Base-by-base conservation (phyloP, 139 green algal species). In the Ettlia oleoabundans region DNA sequence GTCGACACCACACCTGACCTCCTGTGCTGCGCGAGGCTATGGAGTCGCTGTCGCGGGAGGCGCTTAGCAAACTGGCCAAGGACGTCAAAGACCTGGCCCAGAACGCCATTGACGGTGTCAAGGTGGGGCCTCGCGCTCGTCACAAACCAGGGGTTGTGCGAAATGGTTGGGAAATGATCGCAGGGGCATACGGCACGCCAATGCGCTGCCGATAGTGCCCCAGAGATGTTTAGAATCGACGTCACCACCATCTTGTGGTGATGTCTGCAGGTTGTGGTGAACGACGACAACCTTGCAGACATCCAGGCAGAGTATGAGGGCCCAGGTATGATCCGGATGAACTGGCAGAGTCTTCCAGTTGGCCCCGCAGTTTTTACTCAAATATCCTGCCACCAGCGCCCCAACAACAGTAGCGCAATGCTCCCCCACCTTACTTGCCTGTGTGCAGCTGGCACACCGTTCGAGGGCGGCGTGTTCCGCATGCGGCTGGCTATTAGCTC, bases 291-390 rank as follows among this genome's bases (percentile, higher is more conserved):
- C 68, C 53, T 99, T 0, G 67, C 87, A 10, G 93, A 97, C 40
- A 82, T 98, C 15, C 86, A 93, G 35, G 96, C 93, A 13, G 95
- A 98, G 65, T 90, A 98, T 22, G 92, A 96, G 18, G 96, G 96
- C 0, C 94, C 94, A 87, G 88, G 92, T 94, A n/a, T n/a, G n/a
- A n/a, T n/a, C n/a, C n/a, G n/a, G n/a, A n/a, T n/a, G n/a, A n/a
- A n/a, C n/a, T n/a, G n/a, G n/a, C n/a, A n/a, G n/a, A n/a, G n/a
- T n/a, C n/a, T n/a, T n/a, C n/a, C 19, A 13, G 22, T n/a, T 67
- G 61, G 3, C 61, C n/a, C n/a, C n/a, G n/a, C n/a, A n/a, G n/a
- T n/a, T n/a, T n/a, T n/a, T n/a, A n/a, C n/a, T n/a, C n/a, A n/a
- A n/a, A n/a, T n/a, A n/a, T n/a, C n/a, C n/a, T n/a, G n/a, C n/a